Evolutionary conservation across 2,329 filamentous ascomycete genomes (phyloP).

Genomic region (Hypoxylon sp.): DNA sequence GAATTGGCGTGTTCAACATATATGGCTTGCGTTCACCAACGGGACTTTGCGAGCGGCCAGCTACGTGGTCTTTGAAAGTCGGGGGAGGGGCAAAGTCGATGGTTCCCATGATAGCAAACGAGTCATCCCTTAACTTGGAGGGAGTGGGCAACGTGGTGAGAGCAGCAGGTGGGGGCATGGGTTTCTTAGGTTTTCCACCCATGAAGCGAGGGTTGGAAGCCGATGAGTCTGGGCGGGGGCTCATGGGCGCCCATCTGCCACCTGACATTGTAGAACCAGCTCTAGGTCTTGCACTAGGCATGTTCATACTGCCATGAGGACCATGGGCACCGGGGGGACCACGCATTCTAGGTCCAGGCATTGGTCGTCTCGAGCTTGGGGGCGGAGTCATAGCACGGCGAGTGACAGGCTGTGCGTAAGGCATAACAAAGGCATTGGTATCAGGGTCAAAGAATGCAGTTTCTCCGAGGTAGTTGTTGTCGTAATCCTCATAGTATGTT

Average conservation of each 20-base stretch:
- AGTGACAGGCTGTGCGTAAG: slow-evolving; percentile 84
- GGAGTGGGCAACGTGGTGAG: slow-evolving; percentile 85
- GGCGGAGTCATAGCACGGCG: slow-evolving; percentile 97
- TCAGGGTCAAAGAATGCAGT: slow-evolving; percentile 73
- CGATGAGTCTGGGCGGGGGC: slow-evolving; percentile 48
- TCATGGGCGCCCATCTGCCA: slow-evolving; percentile 45
- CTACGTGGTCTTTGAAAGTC: slow-evolving; percentile 70
- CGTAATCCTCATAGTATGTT: slow-evolving; percentile 79
- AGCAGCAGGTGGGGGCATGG: slow-evolving; percentile 74
- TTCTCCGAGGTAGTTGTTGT: slow-evolving; percentile 74
- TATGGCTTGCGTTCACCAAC: slow-evolving; percentile 74
- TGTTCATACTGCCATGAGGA: slow-evolving; percentile 49
- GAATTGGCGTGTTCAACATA: slow-evolving; percentile 74
- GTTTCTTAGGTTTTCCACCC: slow-evolving; percentile 52
- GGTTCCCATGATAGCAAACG: slow-evolving; percentile 71
- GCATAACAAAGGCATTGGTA: slow-evolving; percentile 76
- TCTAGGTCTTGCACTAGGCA: slow-evolving; percentile 61
- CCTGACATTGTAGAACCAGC: slow-evolving; percentile 58
- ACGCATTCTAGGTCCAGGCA: slow-evolving; percentile 45
- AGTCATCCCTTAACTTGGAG: slow-evolving; percentile 82
- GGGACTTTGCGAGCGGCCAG: slow-evolving; percentile 73
- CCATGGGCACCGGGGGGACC: slow-evolving; percentile 44
- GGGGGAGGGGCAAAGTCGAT: slow-evolving; percentile 88
- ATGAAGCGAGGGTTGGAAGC: slow-evolving; percentile 58
- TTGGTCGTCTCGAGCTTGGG: slow-evolving; percentile 57